Evolutionary conservation across 306 rosid species (phyloP).

Genomic region (Malus sylvestris): DNA sequence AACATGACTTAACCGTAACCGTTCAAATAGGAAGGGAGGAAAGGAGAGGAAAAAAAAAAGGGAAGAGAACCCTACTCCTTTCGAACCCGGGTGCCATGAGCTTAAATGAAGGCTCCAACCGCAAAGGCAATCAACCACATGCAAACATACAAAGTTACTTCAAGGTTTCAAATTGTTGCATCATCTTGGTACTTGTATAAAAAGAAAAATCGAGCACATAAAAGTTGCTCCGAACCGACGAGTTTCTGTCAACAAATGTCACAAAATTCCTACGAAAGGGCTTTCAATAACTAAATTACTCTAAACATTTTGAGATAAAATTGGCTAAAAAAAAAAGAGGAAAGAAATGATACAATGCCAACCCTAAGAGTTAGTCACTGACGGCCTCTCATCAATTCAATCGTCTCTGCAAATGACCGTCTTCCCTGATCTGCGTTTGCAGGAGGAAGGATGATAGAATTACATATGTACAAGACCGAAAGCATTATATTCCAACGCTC

Average conservation of each 20-base stretch:
- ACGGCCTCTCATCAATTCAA: slow-evolving; percentile 28
- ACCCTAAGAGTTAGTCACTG: slow-evolving; percentile 48
- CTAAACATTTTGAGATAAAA: slow-evolving; percentile 5
- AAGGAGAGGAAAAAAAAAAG: no score
- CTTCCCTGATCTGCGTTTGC: slow-evolving; percentile 60
- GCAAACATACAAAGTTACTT: no score
- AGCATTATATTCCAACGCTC: slow-evolving; percentile 23
- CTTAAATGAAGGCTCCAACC: no score
- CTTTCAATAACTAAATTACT: slow-evolving; percentile 36
- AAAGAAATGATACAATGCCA: slow-evolving; percentile 29
- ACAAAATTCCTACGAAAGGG: slow-evolving; percentile 26
- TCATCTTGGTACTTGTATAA: no score
- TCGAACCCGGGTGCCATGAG: no score
- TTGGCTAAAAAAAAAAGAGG: not conserved
- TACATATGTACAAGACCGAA: slow-evolving; percentile 60
- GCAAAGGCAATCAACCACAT: no score
- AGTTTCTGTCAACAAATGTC: slow-evolving; percentile 15
- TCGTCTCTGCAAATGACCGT: slow-evolving; percentile 54
- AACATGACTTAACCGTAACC: no score
- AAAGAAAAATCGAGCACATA: not conserved
- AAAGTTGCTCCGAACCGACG: not conserved
- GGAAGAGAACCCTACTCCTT: no score
- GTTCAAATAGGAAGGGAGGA: rapidly evolving
- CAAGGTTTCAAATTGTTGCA: no score
- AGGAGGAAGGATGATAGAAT: slow-evolving; percentile 49